Conservation (phyloP, 2,329 filamentous ascomycete genomes). For the Cercospora sesami region DNA sequence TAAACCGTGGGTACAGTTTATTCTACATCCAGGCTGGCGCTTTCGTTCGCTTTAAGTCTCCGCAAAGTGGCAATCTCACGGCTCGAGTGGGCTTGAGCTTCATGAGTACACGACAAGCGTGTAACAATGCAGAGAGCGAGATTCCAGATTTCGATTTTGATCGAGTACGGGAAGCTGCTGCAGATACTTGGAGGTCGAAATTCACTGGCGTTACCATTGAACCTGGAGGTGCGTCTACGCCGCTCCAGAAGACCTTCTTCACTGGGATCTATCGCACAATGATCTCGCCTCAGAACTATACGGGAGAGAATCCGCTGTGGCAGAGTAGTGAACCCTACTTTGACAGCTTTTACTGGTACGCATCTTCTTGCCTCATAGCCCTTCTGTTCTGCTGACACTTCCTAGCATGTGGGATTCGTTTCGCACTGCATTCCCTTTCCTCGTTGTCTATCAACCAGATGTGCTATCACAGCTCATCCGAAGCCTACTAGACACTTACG, state of each 20-base stretch:
- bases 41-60: constrained; percentile 22
- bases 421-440: constrained; percentile 62
- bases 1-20: constrained; percentile 35
- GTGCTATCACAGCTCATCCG: constrained; percentile 65
- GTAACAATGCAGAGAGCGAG: constrained; percentile 64
- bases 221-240: constrained; percentile 48
- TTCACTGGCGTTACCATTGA: constrained; percentile 40
- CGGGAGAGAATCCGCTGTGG: constrained; percentile 69
- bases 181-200: constrained; percentile 43
- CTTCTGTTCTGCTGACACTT: neutral
- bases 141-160: constrained; percentile 67
- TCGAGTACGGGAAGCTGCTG: constrained; percentile 44
- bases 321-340: constrained; percentile 66
- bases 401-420: constrained; percentile 59
- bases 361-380: neutral
- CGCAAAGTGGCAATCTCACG: constrained; percentile 43
- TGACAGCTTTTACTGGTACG: constrained; percentile 64
- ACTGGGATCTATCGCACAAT: constrained; percentile 68
- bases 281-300: constrained; percentile 68
- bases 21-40: constrained; percentile 42
- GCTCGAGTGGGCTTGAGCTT: constrained; percentile 70
- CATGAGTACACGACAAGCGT: constrained; percentile 64
- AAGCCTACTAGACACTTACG: constrained; percentile 67
- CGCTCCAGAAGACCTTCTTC: constrained; percentile 58
- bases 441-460: constrained; percentile 63